Evolutionary conservation across 805 yeast genomes (phyloP).

Genomic region (Candida caryicola): DNA sequence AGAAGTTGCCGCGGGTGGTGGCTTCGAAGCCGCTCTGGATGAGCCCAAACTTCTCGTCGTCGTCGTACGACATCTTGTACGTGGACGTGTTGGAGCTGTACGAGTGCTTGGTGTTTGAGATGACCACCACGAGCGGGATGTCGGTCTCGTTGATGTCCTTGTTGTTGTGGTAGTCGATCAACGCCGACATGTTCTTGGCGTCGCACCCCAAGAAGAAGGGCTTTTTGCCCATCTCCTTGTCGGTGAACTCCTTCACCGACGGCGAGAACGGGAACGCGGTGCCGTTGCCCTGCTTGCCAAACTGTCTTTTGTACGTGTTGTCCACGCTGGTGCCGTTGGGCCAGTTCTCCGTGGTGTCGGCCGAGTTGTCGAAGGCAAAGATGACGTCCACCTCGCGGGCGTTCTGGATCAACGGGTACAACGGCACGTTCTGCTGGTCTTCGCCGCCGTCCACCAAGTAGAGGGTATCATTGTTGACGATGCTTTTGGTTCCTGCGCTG

Average conservation of each 20-base stretch:
- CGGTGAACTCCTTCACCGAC: constrained; percentile 16
- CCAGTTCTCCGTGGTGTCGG: constrained; percentile 38
- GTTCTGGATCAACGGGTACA: constrained; percentile 39
- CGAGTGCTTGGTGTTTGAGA: constrained; percentile 15
- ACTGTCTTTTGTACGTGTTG: constrained; percentile 26
- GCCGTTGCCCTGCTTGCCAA: constrained; percentile 22
- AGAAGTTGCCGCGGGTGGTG: constrained; percentile 16
- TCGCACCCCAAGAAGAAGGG: constrained; percentile 30
- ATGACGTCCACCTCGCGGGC: constrained; percentile 38
- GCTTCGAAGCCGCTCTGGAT: constrained; percentile 22
- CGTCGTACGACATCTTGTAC: constrained; percentile 20
- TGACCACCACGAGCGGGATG: constrained; percentile 22
- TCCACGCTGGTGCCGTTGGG: constrained; percentile 43
- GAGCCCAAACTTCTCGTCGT: constrained; percentile 13
- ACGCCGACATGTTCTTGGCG: constrained; percentile 20
- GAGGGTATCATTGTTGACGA: constrained; percentile 28
- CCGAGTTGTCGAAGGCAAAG: constrained; percentile 42
- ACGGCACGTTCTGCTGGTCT: constrained; percentile 41
- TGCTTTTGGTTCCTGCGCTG: constrained; percentile 16
- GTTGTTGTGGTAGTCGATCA: constrained; percentile 18
- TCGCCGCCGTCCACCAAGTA: constrained; percentile 44
- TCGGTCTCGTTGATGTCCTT: constrained; percentile 23
- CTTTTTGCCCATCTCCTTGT: constrained; percentile 18
- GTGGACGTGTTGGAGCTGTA: constrained; percentile 22
- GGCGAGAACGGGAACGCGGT: constrained; percentile 28